Evolutionary conservation across 192 early-diverging fungal genomes (phyloP), one percentile per base, ranked within the genome.

Genomic region (Gaertneriomyces sp.): DNA sequence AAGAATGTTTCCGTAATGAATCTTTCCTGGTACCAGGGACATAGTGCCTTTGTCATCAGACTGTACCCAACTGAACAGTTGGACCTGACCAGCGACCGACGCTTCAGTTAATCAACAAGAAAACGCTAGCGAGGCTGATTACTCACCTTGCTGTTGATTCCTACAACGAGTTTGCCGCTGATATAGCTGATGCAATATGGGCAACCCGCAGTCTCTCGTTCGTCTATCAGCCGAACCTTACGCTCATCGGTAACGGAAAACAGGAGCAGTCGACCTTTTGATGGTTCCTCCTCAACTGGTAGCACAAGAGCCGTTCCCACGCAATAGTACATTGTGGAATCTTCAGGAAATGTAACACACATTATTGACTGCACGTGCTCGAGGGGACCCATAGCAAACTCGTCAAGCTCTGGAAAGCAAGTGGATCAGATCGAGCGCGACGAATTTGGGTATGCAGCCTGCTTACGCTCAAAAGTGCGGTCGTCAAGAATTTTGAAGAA

Each of bases 261-360:
- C 10, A 90, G 75, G 40, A 93, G 60, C 4, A 97, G 76, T 6
- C 94, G 75, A 14, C 94, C 96, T 14, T 73, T 79, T n/a, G 57
- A 61, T 5, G 86, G 84, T 5, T 93, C 84, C 45, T 87, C 84
- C 50, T 88, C 77, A 33, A 64, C 77, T 7, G 81, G 79, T 53
- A 69, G 42, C 16, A 80, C 71, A 70, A 63, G 56, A 8, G 69
- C 71, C 0, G 59, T 63, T 20, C 81, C 62, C 38, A 73, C 64
- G 49, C 52, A 58, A 7, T 20, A 46, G 5, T 71, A 46, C 16
- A 49, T 33, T 47, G 10, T n/a, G 11, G 39, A 49, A 57, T 60
- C 45, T 65, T 47, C 45, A 47, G 42, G 7, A 16, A 66, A 58
- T 14, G 20, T 44, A 7, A 39, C 42, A 20, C 46, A 41, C 2